Evolutionary conservation across 768 basidiomycete genomes (phyloP).

Genomic region (Tephrocybe sp.): DNA sequence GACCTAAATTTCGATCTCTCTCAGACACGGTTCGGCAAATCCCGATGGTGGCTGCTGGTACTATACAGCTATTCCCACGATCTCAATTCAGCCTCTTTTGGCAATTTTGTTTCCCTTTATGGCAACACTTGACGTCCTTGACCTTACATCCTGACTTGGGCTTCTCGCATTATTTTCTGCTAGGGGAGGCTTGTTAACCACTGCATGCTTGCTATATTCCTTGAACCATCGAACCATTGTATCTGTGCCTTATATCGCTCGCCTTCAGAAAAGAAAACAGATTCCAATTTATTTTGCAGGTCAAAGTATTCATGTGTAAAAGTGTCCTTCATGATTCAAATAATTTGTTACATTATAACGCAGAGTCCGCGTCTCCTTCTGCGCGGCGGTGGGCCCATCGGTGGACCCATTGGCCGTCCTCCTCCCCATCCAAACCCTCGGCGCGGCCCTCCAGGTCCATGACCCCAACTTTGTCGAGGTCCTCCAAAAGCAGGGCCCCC

Average conservation of each 20-base stretch:
- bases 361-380: background rate
- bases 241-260: no score
- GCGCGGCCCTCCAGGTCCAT: background rate
- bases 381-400: background rate
- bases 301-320: no score
- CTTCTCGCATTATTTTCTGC: no score
- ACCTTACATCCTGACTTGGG: background rate
- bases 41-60: slow-evolving; percentile 33
- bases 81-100: background rate
- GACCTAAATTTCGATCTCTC: slow-evolving; percentile 23
- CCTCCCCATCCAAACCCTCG: background rate
- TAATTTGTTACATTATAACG: slow-evolving; percentile 15
- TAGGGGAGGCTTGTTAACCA: no score
- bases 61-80: slow-evolving; percentile 33
- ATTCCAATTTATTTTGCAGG: no score
- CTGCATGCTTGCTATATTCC: no score
- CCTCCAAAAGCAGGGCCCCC: background rate
- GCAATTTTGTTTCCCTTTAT: slow-evolving; percentile 14
- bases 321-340: no score
- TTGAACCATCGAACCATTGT: no score
- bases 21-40: slow-evolving; percentile 25
- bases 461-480: background rate
- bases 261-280: no score
- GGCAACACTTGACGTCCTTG: background rate
- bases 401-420: background rate